phyloP scores from a whole-genome alignment of 2,329 filamentous ascomycete species.

The Sporothrix euskadiensis region DNA sequence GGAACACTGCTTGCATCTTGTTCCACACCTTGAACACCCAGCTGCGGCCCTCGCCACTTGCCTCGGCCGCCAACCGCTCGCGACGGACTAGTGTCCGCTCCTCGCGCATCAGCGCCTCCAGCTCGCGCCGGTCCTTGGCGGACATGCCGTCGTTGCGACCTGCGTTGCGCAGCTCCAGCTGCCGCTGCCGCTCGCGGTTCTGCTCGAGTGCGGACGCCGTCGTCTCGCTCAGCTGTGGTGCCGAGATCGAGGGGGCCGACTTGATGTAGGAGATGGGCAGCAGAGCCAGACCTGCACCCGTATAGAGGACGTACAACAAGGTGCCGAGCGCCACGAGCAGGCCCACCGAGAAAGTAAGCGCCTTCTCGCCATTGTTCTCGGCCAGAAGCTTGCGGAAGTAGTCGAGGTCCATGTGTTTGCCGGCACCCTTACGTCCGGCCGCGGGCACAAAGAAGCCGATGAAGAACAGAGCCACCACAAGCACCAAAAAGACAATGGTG shows the following conservation, averaged over 20 bases:
- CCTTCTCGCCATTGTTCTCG: slow-evolving; percentile 88
- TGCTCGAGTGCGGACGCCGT: slow-evolving; percentile 79
- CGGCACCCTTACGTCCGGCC: slow-evolving; percentile 59
- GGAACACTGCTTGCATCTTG: slow-evolving; percentile 77
- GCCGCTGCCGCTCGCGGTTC: slow-evolving; percentile 88
- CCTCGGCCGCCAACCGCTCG: slow-evolving; percentile 82
- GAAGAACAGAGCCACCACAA: slow-evolving; percentile 81
- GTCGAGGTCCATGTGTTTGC: slow-evolving; percentile 75
- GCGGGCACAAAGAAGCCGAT: slow-evolving; percentile 93
- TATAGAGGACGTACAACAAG: slow-evolving; percentile 84
- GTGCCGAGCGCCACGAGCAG: slow-evolving; percentile 86
- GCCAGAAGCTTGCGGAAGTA: slow-evolving; percentile 85
- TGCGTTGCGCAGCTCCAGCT: slow-evolving; percentile 81
- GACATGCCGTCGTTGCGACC: slow-evolving; percentile 74
- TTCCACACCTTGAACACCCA: slow-evolving; percentile 74
- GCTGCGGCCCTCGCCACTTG: slow-evolving; percentile 73
- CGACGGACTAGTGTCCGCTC: slow-evolving; percentile 90
- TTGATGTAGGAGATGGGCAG: slow-evolving; percentile 91
- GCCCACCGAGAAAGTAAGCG: slow-evolving; percentile 84
- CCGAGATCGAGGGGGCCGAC: slow-evolving; percentile 81
- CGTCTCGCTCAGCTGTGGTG: slow-evolving; percentile 72
- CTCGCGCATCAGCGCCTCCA: slow-evolving; percentile 83
- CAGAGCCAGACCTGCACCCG: slow-evolving; percentile 81
- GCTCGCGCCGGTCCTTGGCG: slow-evolving; percentile 81
- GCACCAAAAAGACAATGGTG: slow-evolving; percentile 77